Base-by-base conservation (phyloP, 2,329 filamentous ascomycete species). In the Aspergillus candidus region DNA sequence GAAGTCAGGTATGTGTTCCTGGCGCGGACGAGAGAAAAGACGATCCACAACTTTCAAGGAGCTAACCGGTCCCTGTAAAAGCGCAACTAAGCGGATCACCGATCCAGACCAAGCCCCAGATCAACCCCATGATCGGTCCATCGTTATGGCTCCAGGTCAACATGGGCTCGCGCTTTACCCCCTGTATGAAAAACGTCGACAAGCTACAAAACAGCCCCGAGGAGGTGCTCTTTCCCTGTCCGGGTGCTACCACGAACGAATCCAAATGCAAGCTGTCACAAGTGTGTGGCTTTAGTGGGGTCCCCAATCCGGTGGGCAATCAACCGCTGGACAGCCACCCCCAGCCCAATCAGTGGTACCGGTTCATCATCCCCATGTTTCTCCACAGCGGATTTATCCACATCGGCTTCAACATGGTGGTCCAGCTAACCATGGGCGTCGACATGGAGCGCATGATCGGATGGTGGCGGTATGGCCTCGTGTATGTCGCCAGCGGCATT, bases 61-160 rank as follows among this genome's bases (percentile, higher is more conserved):
- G 41, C 47, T 44, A 43, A 53, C 41, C 39, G 30, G 22, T 13
- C 15, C 15, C 15, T 15, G 27, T 13, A 39, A 17, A 51, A 89
- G 86, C 76, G 41, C 76, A 84, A 54, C 71, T 90, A 27, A 96
- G 91, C 1, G 86, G 86, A 42, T 84, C 84, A 0, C 79, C 71
- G 4, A 73, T 74, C 43, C 69, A 73, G 71, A 90, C 82, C 41
- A 79, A 91, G 44, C 93, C 93, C 1, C 77, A 76, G 12, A 94
- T 98, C 72, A 98, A 97, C 69, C 86, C 87, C 46, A 95, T 98
- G 88, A 95, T 98, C 60, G 93, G 93, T 0, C 93, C 93, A 1
- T 95, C 90, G 4, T 79, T 83, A 1, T 88, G 88, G 55, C 81
- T 97, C 17, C 80, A 94, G 57, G 95, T 97, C 72, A 94, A 94